Evolutionary conservation across 306 rosid genomes (phyloP).

Genomic region (Quercus robur): DNA sequence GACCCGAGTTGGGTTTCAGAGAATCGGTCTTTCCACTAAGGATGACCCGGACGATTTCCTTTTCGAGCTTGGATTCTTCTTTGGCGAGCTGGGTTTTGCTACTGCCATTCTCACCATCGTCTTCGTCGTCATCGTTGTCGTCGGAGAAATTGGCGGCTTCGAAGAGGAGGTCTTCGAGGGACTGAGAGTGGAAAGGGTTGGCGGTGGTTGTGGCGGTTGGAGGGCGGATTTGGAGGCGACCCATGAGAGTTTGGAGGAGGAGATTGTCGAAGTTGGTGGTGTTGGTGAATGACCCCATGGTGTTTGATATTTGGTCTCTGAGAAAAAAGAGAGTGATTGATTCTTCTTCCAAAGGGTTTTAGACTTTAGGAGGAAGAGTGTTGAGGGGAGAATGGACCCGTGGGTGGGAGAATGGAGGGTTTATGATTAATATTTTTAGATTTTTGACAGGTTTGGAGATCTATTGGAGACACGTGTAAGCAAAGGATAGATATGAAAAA

Average conservation of each 20-base stretch:
- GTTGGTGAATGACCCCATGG: conserved; percentile 55
- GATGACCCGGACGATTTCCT: conserved; percentile 57
- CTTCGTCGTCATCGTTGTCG: conserved; percentile 36
- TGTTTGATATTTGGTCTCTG: conserved; percentile 14
- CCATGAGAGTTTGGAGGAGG: conserved; percentile 69
- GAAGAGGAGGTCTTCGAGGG: conserved; percentile 76
- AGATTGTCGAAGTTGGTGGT: conserved; percentile 50
- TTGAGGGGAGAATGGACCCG: too few species aligned
- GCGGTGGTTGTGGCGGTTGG: not conserved
- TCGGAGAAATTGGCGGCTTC: conserved; percentile 39
- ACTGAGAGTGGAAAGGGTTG: conserved; percentile 46
- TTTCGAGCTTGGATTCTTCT: conserved; percentile 60
- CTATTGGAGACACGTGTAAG: not conserved
- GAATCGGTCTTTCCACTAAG: conserved; percentile 52
- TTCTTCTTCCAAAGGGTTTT: conserved; percentile 9
- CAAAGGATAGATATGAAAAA: not conserved
- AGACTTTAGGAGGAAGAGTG: not conserved
- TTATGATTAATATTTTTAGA: too few species aligned
- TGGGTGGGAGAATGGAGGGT: too few species aligned
- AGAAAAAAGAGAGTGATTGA: not conserved
- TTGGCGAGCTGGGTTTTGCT: conserved; percentile 43
- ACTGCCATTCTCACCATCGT: conserved; percentile 13
- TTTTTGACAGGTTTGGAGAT: too few species aligned
- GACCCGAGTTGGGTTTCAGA: conserved; percentile 81
- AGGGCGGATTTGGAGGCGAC: conserved; percentile 61